Evolutionary conservation across 75 land plant genomes (phyloP).

Genomic region (Isoetes taiwanensis): DNA sequence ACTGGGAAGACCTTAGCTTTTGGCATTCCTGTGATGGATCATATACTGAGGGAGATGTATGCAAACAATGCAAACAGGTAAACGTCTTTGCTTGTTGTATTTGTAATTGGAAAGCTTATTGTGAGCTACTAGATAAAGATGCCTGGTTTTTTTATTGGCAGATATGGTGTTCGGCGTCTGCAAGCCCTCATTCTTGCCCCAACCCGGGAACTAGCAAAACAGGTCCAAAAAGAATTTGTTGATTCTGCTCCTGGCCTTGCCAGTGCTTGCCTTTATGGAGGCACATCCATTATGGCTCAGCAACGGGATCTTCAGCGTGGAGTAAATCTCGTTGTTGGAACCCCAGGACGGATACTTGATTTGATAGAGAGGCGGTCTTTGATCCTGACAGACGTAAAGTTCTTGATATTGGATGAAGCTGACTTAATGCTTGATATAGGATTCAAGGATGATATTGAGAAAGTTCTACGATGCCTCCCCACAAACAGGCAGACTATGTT

Average conservation of each 20-base stretch:
- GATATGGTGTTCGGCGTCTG: slow-evolving; percentile 17
- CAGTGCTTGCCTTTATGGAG: slow-evolving; percentile 91
- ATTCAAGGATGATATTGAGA: slow-evolving; percentile 92
- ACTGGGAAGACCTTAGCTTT: slow-evolving; percentile 85
- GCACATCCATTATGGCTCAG: slow-evolving; percentile 68
- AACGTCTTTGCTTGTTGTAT: neutral
- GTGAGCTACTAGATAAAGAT: too few species aligned
- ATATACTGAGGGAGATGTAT: neutral
- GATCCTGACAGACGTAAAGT: slow-evolving; percentile 55
- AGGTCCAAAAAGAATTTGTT: slow-evolving; percentile 88
- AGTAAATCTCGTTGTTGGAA: slow-evolving; percentile 94
- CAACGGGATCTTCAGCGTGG: slow-evolving; percentile 61
- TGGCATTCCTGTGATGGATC: slow-evolving; percentile 76
- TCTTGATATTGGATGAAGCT: slow-evolving; percentile 87
- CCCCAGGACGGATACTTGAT: slow-evolving; percentile 89
- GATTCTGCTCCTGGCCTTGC: slow-evolving; percentile 77
- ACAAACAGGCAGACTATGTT: slow-evolving; percentile 81
- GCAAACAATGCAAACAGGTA: neutral
- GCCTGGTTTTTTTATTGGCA: too few species aligned
- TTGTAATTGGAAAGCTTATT: too few species aligned
- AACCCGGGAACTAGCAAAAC: slow-evolving; percentile 87
- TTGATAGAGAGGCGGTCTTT: slow-evolving; percentile 48
- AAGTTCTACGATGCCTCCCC: slow-evolving; percentile 64
- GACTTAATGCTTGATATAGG: slow-evolving; percentile 99
- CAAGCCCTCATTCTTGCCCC: slow-evolving; percentile 79